Percentiles rank a stretch among this genome's conserved stretches.
phyloP scores from a whole-genome alignment of 139 green algal species.

The Micractinium conductrix region DNA sequence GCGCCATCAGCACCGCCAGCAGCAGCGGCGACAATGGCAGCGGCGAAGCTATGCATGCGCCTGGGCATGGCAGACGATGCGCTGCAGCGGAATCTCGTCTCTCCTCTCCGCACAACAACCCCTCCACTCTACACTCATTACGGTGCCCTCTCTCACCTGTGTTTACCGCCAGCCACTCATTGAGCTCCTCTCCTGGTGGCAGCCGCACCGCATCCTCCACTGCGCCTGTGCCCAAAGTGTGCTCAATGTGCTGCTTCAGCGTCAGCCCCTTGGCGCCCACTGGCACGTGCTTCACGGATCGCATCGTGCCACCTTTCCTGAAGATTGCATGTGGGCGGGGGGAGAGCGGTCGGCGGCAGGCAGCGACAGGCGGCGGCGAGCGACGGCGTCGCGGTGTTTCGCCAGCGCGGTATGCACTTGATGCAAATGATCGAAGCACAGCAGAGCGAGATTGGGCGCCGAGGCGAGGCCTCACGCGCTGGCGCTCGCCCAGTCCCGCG shows the following conservation, averaged over 20 bases:
- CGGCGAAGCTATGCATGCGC: neutral
- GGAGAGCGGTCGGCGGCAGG: neutral
- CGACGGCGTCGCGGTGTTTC: no score
- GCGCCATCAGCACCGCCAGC: no score
- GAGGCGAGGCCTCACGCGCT: no score
- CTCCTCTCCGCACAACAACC: neutral
- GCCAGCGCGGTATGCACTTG: no score
- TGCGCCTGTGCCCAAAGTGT: slow-evolving; percentile 87
- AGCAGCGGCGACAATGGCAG: neutral
- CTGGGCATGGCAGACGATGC: neutral
- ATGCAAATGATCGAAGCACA: no score
- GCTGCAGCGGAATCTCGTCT: neutral
- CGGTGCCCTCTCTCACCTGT: slow-evolving; percentile 54
- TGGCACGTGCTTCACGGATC: neutral
- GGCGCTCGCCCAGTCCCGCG: no score
- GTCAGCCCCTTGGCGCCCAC: slow-evolving; percentile 64
- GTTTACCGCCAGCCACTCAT: slow-evolving; percentile 93
- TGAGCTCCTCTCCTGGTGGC: slow-evolving; percentile 86
- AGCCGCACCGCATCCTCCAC: slow-evolving; percentile 86
- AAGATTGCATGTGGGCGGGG: neutral
- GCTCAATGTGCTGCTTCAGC: slow-evolving; percentile 91
- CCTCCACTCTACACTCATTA: slow-evolving; percentile 77
- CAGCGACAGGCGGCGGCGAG: no score
- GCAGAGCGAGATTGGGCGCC: no score
- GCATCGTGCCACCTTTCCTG: no score